These are phyloP conservation scores for Tylopilus subfusipes DNA, from an alignment of 768 basidiomycete genomes.

Conservation along the genomic window DNA sequence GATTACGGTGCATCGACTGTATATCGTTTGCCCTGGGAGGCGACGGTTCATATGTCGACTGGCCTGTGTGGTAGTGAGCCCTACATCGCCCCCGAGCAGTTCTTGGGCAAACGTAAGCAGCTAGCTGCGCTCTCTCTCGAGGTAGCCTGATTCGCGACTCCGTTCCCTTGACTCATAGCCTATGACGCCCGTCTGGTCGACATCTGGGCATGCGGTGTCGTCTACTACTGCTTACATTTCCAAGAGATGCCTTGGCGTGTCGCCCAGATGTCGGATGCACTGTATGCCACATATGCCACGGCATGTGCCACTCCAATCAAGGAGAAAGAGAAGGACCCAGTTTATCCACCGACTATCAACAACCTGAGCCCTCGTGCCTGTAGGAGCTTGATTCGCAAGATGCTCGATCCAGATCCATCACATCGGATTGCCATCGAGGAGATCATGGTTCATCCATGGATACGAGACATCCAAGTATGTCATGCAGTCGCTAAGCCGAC, in stretches of 20 bases:
- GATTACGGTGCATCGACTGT: slow-evolving; percentile 99
- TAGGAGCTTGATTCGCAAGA: slow-evolving; percentile 77
- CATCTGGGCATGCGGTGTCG: slow-evolving; percentile 95
- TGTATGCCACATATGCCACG: slow-evolving; percentile 72
- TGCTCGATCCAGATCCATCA: slow-evolving; percentile 95
- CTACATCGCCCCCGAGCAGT: slow-evolving; percentile 98
- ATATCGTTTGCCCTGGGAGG: slow-evolving; percentile 96
- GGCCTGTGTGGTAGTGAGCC: slow-evolving; percentile 97
- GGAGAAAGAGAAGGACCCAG: slow-evolving; percentile 29
- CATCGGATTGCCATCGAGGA: slow-evolving; percentile 74
- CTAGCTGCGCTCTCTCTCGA: slow-evolving; percentile 29
- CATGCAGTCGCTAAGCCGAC: slow-evolving; percentile 57
- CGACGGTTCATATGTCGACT: slow-evolving; percentile 94
- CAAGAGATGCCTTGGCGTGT: slow-evolving; percentile 98
- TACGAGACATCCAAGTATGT: slow-evolving; percentile 80
- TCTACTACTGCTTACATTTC: slow-evolving; percentile 98
- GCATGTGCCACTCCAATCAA: slow-evolving; percentile 34
- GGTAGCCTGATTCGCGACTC: slow-evolving; percentile 36
- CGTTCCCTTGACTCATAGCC: slow-evolving; percentile 46
- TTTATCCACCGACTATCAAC: slow-evolving; percentile 69
- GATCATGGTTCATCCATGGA: slow-evolving; percentile 73
- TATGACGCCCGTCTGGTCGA: slow-evolving; percentile 97
- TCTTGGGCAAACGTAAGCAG: slow-evolving; percentile 89
- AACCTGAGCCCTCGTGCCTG: slow-evolving; percentile 87
- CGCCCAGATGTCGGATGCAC: slow-evolving; percentile 75